Evolutionary conservation across 2,329 filamentous ascomycete species (phyloP).

Genomic region (Aspergillus pseudoglaucus): DNA sequence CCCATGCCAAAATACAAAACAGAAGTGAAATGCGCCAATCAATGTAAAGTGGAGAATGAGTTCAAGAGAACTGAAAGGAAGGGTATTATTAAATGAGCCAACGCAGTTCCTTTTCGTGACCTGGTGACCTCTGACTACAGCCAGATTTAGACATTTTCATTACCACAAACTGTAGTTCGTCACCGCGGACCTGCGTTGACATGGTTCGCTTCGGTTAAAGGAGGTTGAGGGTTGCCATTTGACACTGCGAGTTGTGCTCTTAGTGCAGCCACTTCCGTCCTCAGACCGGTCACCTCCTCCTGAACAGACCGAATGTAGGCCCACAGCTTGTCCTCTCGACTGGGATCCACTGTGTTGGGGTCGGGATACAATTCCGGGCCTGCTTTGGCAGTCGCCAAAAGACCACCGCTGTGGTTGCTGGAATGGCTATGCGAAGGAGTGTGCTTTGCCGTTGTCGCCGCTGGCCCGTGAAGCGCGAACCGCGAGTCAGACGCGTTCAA

Average conservation of each 20-base stretch:
- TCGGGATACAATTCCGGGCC: constrained; percentile 21
- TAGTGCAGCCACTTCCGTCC: constrained; percentile 36
- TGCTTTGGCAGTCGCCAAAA: constrained; percentile 16
- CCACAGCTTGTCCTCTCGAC: constrained; percentile 37
- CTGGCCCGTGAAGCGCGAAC: constrained; percentile 36
- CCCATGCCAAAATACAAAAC: no score
- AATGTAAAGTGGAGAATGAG: no score
- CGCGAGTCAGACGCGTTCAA: constrained; percentile 38
- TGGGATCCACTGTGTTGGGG: constrained; percentile 20
- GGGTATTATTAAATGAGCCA: no score
- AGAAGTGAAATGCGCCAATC: no score
- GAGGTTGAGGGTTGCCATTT: constrained; percentile 15
- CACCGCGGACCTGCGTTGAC: constrained; percentile 11
- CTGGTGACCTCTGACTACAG: no score
- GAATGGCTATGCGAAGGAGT: constrained; percentile 29
- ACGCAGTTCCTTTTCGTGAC: no score
- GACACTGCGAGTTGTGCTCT: constrained; percentile 34
- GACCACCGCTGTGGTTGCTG: constrained; percentile 26
- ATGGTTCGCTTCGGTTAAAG: constrained; percentile 10
- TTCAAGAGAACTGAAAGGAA: no score
- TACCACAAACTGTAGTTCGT: not conserved
- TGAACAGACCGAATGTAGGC: constrained; percentile 39
- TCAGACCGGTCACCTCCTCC: constrained; percentile 34
- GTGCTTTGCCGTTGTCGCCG: constrained; percentile 30
- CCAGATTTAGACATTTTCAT: no score